Evolutionary conservation across 148 eudicot genomes (phyloP).

Genomic region (Fagopyrum tataricum): DNA sequence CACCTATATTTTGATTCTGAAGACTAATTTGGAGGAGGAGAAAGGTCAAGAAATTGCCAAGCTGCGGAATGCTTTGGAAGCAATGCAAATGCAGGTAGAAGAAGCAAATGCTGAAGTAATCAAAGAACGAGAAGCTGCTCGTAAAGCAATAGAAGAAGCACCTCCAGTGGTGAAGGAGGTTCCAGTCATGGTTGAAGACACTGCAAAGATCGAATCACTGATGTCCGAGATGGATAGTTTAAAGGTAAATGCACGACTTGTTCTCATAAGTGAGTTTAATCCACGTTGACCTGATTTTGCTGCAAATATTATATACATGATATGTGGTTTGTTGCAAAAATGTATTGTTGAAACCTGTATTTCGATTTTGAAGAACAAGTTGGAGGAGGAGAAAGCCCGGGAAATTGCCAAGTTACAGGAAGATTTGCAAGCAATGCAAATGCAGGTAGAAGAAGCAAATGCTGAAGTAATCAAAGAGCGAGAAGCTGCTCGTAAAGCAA

Average conservation of each 20-base stretch:
- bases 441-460: conserved; percentile 73
- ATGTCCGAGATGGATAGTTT: conserved; percentile 64
- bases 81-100: conserved; percentile 59
- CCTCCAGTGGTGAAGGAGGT: conserved; percentile 89
- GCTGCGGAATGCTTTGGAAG: conserved; percentile 68
- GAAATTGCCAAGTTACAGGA: conserved; percentile 75
- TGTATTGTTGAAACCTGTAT: too few species aligned
- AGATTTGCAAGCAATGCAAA: conserved; percentile 62
- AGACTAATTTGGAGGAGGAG: conserved; percentile 54
- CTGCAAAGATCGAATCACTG: conserved; percentile 68
- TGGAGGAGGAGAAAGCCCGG: conserved; percentile 85
- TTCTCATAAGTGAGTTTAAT: too few species aligned
- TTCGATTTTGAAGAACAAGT: too few species aligned
- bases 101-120: conserved; percentile 58
- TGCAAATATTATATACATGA: too few species aligned
- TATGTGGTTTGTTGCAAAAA: too few species aligned
- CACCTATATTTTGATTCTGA: neutral
- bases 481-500: conserved; percentile 83
- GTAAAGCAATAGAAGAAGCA: conserved; percentile 87
- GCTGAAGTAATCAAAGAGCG: conserved; percentile 53
- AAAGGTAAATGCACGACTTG: conserved; percentile 40
- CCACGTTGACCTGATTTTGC: too few species aligned
- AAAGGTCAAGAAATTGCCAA: conserved; percentile 81
- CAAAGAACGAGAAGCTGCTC: conserved; percentile 79
- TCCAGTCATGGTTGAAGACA: conserved; percentile 84